Evolutionary conservation across 495 filamentous ascomycete species (phyloP), one percentile per base, ranked within the genome.

Genomic region (Tuber calosporum): DNA sequence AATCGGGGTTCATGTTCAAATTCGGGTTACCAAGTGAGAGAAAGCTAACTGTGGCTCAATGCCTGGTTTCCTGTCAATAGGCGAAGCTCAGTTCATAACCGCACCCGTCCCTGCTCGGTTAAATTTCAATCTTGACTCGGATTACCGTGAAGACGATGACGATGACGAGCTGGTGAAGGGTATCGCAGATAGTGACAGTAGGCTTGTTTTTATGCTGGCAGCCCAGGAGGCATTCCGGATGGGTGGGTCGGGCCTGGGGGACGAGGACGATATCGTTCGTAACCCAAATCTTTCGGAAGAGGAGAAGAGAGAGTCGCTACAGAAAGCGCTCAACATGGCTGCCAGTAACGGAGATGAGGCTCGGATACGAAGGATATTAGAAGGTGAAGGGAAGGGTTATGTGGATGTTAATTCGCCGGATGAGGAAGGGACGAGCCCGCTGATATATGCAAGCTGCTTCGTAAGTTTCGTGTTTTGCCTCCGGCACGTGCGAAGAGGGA

Each of bases 391-490:
- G 7, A 92, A 87, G 79, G 83, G 86, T 48, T 96, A 88, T 79
- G 86, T 98, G 67, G 93, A 98, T 84, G 87, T 97, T 67, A 92
- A 99, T 84, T 89, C 89, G 75, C 89, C 92, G 7, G 95, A 99
- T 81, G 92, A 96, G 82, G 95, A 99, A 78, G 95, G 95, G 6
- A 97, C 94, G 4, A 92, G 93, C 17, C 92, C 95, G 17, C 84
- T 99, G 79, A 96, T 99, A 72, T 99, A 99, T 84, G 95, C 95
- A 11, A 97, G 94, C 87, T 99, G 95, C 82, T 99, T 99, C 87
- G 95, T 94, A 83, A 84, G 91, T 89, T 81, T 48, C 69, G 71
- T 67, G 74, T 73, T 71, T 66, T 36, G 45, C n/a, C 19, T 73
- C 41, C 45, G 26, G 53, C 69, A 20, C 39, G 9, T 36, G 40